phyloP scores from a whole-genome alignment of 106 monocot genomes.

The Narthecium ossifragum region DNA sequence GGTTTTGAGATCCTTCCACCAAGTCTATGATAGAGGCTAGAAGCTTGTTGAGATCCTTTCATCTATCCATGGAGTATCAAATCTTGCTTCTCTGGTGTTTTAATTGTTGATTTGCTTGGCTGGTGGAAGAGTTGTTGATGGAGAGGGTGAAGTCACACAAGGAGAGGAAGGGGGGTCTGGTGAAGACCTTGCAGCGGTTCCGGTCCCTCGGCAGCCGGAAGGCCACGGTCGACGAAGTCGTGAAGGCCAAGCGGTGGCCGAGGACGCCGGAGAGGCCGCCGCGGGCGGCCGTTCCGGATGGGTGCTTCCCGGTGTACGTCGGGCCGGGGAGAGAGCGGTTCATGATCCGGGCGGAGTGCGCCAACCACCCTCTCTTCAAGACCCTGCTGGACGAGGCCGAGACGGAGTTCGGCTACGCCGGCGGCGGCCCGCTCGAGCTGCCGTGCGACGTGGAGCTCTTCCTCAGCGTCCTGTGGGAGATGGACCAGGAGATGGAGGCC shows the following conservation, averaged over 20 bases:
- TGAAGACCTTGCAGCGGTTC: too few relatives aligned
- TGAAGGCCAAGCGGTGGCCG: background rate
- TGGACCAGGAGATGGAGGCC: slow-evolving; percentile 20
- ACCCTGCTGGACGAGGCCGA: slow-evolving; percentile 52
- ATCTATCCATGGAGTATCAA: background rate
- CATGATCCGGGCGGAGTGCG: slow-evolving; percentile 27
- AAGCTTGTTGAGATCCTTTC: slow-evolving; percentile 8
- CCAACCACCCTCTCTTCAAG: slow-evolving; percentile 61
- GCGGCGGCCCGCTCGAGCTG: slow-evolving; percentile 33
- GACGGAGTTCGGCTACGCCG: slow-evolving; percentile 41
- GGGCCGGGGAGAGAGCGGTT: slow-evolving; percentile 49
- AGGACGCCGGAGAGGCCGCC: background rate
- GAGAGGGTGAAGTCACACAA: background rate
- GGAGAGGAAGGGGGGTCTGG: background rate
- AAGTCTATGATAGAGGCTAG: slow-evolving; percentile 42
- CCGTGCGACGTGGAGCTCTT: slow-evolving; percentile 44
- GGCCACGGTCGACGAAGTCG: too few relatives aligned
- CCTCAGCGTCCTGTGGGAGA: slow-evolving; percentile 36
- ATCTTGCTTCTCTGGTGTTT: too few relatives aligned
- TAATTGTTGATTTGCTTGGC: background rate
- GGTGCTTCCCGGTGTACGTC: slow-evolving; percentile 50
- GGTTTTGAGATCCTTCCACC: slow-evolving; percentile 24
- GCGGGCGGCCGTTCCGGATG: slow-evolving; percentile 19
- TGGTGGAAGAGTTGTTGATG: background rate
- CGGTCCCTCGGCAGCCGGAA: background rate